phyloP scores from a whole-genome alignment of 2,329 filamentous ascomycete species.

The Fusarium beomiforme region DNA sequence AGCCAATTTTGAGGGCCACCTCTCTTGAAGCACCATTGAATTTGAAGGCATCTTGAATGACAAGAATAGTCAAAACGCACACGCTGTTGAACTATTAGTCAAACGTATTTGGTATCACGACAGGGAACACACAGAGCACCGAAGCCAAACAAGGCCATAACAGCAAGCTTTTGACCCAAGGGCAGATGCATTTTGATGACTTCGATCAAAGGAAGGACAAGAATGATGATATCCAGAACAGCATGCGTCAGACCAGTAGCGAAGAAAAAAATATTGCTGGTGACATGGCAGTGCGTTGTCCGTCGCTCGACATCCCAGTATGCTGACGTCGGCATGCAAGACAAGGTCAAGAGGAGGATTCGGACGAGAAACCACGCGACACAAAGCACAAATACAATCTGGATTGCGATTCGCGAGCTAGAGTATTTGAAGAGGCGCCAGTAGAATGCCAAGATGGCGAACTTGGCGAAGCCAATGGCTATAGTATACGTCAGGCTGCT shows the following conservation, averaged over 20 bases:
- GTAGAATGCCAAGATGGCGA: slow-evolving; percentile 44
- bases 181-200: slow-evolving; percentile 44
- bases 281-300: slow-evolving; percentile 42
- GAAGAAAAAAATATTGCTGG: slow-evolving; percentile 45
- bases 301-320: slow-evolving; percentile 45
- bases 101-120: accelerated
- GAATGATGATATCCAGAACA: slow-evolving; percentile 45
- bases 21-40: slow-evolving; percentile 34
- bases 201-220: slow-evolving; percentile 45
- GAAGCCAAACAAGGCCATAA: slow-evolving; percentile 43
- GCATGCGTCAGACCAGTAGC: slow-evolving; percentile 45
- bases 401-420: slow-evolving; percentile 42
- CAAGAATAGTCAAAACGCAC: slow-evolving; percentile 40
- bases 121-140: slow-evolving; percentile 39
- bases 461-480: slow-evolving; percentile 41
- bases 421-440: slow-evolving; percentile 44
- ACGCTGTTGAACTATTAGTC: slow-evolving; percentile 3
- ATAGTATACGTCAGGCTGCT: slow-evolving; percentile 40
- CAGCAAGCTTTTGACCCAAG: slow-evolving; percentile 41
- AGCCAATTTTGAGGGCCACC: slow-evolving; percentile 37
- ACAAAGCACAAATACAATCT: slow-evolving; percentile 29
- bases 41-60: slow-evolving; percentile 31
- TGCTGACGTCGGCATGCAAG: slow-evolving; percentile 47
- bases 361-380: slow-evolving; percentile 42
- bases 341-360: slow-evolving; percentile 45